Conservation (phyloP, 2,329 filamentous ascomycete species). For the Blastomyces silverae region DNA sequence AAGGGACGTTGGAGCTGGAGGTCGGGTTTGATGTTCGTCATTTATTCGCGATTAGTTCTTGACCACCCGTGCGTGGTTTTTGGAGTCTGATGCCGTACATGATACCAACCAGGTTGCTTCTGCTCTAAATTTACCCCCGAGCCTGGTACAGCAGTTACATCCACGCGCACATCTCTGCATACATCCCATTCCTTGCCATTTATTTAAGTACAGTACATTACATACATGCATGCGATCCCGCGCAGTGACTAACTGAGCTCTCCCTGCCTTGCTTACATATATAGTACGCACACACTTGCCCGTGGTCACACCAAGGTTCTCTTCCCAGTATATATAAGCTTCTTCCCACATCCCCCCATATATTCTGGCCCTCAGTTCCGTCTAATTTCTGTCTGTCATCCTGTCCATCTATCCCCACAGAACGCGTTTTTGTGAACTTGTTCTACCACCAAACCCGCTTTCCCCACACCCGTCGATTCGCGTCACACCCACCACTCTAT, state of each 20-base stretch:
- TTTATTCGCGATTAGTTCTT: not conserved
- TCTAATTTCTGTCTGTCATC: not conserved
- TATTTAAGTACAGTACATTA: not conserved
- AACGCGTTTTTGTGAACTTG: not conserved
- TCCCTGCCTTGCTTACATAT: slow-evolving; percentile 8
- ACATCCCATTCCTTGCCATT: not conserved
- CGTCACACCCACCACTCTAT: not conserved
- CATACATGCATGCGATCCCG: not conserved
- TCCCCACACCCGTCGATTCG: not conserved
- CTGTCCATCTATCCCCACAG: not conserved
- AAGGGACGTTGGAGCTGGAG: not conserved
- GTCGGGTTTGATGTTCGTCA: not conserved
- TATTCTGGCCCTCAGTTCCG: not conserved
- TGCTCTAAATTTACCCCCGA: not conserved
- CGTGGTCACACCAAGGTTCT: not conserved
- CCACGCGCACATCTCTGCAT: not conserved
- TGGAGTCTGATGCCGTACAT: not conserved
- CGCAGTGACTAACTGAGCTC: not conserved
- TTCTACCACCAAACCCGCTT: not conserved
- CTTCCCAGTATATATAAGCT: not conserved
- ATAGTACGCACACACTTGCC: not conserved
- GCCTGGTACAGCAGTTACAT: slow-evolving; percentile 6
- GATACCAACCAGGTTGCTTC: not conserved
- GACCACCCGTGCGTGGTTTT: not conserved
- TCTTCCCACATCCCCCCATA: not conserved